Base-by-base conservation (phyloP, 2,329 filamentous ascomycete genomes). In the Acrodontium crateriforme region DNA sequence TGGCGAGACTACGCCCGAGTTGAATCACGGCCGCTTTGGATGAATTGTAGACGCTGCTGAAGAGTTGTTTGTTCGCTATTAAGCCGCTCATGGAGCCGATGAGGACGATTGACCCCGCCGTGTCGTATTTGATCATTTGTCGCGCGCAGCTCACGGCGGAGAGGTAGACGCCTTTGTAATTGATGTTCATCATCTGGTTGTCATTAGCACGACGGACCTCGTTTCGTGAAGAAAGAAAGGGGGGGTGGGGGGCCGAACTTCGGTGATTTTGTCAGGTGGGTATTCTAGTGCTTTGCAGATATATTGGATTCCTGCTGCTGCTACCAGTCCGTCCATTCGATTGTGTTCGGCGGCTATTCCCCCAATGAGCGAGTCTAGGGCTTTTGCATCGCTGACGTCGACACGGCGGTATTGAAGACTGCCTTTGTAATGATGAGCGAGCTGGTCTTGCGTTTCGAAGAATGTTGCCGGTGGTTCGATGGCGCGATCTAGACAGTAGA, bases 11-110 rank as follows among this genome's bases (percentile, higher is more conserved):
- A 44, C 68, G 69, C 26, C 64, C 65, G 19, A 72, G 58, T 30
- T 72, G 69, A 2, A 60, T 65, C 10, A 70, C 58, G 15, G 59
- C 67, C 1, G 68, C 67, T 42, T 72, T 71, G 16, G 59, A 63
- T 6, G 58, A 59, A 36, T 72, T 72, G 47, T 71, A 72, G 9
- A 66, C 61, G 1, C 66, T 32, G 5, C 31, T 29, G 14, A 35
- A 30, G 11, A 46, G 31, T 10, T 42, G 62, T 44, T 62, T 62
- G 44, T 65, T 65, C 8, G 61, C 60, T 25, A 63, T 55, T 7
- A 59, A 41, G 0, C 61, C 64, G 32, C 59, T 63, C 61, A 68
- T 68, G 35, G 58, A 63, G 1, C 62, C 64, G 2, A 68, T 47
- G 8, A 68, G 46, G 4, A 65, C 48, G 29, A 67, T 65, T 3